Conservation (phyloP, 2,329 filamentous ascomycete genomes). For the Pestalotiopsis sp. region DNA sequence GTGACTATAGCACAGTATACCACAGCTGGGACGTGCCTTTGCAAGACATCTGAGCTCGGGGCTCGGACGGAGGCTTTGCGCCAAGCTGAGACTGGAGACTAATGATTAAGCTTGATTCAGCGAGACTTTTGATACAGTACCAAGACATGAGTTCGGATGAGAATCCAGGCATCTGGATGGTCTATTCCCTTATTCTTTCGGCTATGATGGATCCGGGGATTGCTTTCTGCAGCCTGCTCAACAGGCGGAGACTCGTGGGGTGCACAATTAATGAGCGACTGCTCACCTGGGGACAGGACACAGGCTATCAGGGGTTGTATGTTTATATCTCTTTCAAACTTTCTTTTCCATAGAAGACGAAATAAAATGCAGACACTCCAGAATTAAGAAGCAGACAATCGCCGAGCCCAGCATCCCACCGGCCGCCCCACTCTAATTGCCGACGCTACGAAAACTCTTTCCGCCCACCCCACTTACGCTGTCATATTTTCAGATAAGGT, state of each 20-base stretch:
- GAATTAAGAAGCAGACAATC: too few species aligned
- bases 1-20: background rate
- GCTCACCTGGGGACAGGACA: too few species aligned
- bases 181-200: background rate
- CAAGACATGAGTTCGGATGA: background rate
- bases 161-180: background rate
- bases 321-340: too few species aligned
- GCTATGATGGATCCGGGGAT: background rate
- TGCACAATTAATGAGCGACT: background rate
- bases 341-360: too few species aligned
- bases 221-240: background rate
- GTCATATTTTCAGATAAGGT: too few species aligned
- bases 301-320: too few species aligned
- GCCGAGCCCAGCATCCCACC: too few species aligned
- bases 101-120: background rate
- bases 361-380: too few species aligned
- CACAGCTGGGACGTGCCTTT: background rate
- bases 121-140: background rate
- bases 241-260: background rate
- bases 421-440: too few species aligned
- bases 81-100: background rate
- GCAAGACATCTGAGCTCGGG: background rate
- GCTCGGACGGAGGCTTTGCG: background rate
- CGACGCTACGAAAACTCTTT: too few species aligned
- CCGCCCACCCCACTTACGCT: too few species aligned